Percentiles rank a stretch among this genome's conserved stretches.
These are phyloP conservation scores for Mycotypha africana DNA, from an alignment of 371 early-diverging fungal genomes.

Conservation along the genomic window DNA sequence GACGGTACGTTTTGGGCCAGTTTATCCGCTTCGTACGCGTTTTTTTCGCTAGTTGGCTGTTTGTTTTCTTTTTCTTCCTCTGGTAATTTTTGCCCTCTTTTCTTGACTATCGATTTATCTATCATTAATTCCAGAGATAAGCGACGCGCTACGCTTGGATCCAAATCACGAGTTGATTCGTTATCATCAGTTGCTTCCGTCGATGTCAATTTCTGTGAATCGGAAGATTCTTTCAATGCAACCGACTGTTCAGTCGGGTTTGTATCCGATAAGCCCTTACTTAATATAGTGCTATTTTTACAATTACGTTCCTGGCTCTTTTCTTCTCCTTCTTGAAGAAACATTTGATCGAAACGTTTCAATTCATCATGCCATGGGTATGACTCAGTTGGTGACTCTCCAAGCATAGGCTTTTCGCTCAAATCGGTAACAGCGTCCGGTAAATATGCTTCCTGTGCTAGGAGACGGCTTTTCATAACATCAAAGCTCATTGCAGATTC, in stretches of 20 bases:
- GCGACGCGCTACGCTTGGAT: constrained; percentile 48
- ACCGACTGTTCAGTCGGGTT: neutral
- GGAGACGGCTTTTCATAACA: no score
- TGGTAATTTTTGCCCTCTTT: constrained; percentile 6
- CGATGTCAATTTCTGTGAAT: neutral
- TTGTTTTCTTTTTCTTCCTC: constrained; percentile 1
- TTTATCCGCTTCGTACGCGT: constrained; percentile 1
- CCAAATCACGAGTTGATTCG: constrained; percentile 13
- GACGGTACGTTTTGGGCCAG: neutral
- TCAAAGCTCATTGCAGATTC: neutral
- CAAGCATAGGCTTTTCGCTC: constrained; percentile 15
- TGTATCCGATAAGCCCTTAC: neutral
- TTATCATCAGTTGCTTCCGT: neutral
- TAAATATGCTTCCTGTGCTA: no score
- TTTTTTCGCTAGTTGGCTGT: neutral
- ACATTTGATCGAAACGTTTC: constrained; percentile 18
- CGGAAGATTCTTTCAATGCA: constrained; percentile 1
- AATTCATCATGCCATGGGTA: constrained; percentile 23
- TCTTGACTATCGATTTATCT: constrained; percentile 26
- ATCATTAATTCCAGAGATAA: constrained; percentile 61
- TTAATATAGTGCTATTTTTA: neutral
- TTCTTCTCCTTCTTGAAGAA: constrained; percentile 9
- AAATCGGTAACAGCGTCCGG: neutral
- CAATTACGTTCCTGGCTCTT: neutral
- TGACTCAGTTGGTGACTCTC: constrained; percentile 22